Percentiles rank a stretch among this genome's conserved stretches.
Evolutionary conservation across 495 filamentous ascomycete genomes (phyloP).

Genomic region (Lasiosphaeria hispida): DNA sequence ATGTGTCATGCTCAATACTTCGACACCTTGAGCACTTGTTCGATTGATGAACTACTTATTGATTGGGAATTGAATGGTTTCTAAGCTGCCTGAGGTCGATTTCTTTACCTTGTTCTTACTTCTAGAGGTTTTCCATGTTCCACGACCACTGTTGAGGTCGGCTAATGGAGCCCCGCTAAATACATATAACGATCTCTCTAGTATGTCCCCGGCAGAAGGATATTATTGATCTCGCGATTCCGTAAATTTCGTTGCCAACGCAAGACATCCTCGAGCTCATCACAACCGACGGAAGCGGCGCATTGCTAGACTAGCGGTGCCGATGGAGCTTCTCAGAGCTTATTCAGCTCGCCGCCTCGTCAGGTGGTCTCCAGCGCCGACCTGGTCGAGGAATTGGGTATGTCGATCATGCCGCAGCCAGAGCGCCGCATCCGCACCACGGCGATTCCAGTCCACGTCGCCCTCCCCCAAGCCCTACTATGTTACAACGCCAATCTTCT

Average conservation of each 20-base stretch:
- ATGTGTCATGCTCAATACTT: no score
- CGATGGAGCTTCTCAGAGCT: conserved; percentile 23
- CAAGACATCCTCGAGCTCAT: neutral
- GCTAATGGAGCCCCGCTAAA: no score
- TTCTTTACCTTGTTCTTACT: no score
- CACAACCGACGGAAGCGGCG: neutral
- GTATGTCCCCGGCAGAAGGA: no score
- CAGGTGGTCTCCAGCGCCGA: conserved; percentile 13
- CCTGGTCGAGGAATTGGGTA: conserved; percentile 23
- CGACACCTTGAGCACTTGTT: no score
- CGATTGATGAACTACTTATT: no score
- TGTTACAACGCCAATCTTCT: conserved; percentile 96
- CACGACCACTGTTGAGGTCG: no score
- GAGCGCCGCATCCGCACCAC: neutral
- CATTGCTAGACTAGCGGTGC: neutral
- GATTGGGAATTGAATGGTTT: no score
- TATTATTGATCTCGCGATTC: no score
- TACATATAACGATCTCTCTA: no score
- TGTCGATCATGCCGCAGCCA: conserved; percentile 18
- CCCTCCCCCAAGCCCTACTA: conserved; percentile 78
- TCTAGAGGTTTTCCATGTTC: no score
- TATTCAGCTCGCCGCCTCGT: conserved; percentile 22
- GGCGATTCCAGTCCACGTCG: neutral
- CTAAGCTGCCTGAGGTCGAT: no score
- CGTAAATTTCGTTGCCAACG: neutral